These are phyloP conservation scores for Tuber brumale DNA, from an alignment of 495 filamentous ascomycete genomes.

Conservation along the genomic window DNA sequence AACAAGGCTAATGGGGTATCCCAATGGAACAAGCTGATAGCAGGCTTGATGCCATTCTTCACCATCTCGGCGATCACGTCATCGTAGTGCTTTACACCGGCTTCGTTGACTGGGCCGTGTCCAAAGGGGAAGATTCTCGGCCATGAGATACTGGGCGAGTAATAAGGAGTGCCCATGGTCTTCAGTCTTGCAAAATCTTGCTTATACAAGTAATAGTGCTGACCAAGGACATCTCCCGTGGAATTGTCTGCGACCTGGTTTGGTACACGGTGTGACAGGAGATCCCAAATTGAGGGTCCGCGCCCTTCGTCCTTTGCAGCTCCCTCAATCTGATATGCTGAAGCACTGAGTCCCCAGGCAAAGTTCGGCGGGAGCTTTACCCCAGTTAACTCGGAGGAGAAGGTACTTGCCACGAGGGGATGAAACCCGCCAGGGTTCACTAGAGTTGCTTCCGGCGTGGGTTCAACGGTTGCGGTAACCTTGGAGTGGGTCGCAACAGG, in stretches of 20 bases:
- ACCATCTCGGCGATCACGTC: slow-evolving; percentile 46
- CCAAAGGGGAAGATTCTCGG: slow-evolving; percentile 48
- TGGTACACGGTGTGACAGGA: slow-evolving; percentile 42
- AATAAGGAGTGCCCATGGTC: slow-evolving; percentile 44
- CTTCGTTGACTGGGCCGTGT: slow-evolving; percentile 45
- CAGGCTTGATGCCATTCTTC: slow-evolving; percentile 44
- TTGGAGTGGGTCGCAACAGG: slow-evolving; percentile 44
- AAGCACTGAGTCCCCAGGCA: slow-evolving; percentile 39
- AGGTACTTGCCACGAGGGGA: slow-evolving; percentile 41
- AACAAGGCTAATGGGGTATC: slow-evolving; percentile 47
- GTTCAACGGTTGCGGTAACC: slow-evolving; percentile 45
- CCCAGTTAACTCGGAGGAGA: slow-evolving; percentile 26
- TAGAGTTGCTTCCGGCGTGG: slow-evolving; percentile 47
- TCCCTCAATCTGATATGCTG: slow-evolving; percentile 44
- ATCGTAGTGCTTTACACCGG: slow-evolving; percentile 45
- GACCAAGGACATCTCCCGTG: slow-evolving; percentile 45
- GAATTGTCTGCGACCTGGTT: slow-evolving; percentile 44
- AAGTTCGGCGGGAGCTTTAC: slow-evolving; percentile 41
- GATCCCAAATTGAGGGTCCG: slow-evolving; percentile 42
- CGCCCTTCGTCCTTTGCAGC: slow-evolving; percentile 41
- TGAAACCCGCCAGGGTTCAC: slow-evolving; percentile 44
- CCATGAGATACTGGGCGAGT: slow-evolving; percentile 47
- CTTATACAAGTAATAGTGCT: slow-evolving; percentile 48
- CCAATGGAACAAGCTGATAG: slow-evolving; percentile 48
- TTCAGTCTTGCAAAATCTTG: slow-evolving; percentile 46